Evolutionary conservation across 495 filamentous ascomycete species (phyloP).

Genomic region (Parmelia sp.): DNA sequence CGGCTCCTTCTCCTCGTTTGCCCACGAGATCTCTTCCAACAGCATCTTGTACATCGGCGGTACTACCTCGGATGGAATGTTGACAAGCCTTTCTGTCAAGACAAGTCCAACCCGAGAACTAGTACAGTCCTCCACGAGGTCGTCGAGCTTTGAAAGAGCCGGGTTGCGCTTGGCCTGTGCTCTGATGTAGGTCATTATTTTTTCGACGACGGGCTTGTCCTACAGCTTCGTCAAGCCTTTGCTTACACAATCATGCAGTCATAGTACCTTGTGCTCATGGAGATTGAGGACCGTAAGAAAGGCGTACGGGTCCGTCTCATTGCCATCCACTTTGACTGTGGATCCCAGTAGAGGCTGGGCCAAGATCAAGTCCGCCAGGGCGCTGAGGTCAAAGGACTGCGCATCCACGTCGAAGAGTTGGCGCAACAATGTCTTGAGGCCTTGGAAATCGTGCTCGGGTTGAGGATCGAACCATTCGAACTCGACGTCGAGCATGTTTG

Average conservation of each 20-base stretch:
- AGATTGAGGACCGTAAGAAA: slow-evolving; percentile 88
- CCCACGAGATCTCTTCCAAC: slow-evolving; percentile 83
- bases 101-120: slow-evolving; percentile 68
- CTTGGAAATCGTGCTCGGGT: slow-evolving; percentile 85
- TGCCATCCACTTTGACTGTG: slow-evolving; percentile 90
- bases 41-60: slow-evolving; percentile 98
- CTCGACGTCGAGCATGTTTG: slow-evolving; percentile 87
- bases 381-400: slow-evolving; percentile 77
- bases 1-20: slow-evolving; percentile 83
- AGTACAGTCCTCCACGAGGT: slow-evolving; percentile 49
- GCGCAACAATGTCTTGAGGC: slow-evolving; percentile 80
- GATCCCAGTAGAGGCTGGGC: slow-evolving; percentile 84
- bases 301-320: slow-evolving; percentile 90
- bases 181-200: slow-evolving; percentile 64
- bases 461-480: slow-evolving; percentile 99
- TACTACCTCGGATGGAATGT: slow-evolving; percentile 84
- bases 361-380: slow-evolving; percentile 78
- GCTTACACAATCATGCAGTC: neutral
- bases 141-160: slow-evolving; percentile 46
- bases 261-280: slow-evolving; percentile 58
- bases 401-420: slow-evolving; percentile 92
- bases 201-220: slow-evolving; percentile 61
- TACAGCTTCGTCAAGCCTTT: slow-evolving; percentile 29
- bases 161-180: slow-evolving; percentile 50
- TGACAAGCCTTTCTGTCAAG: slow-evolving; percentile 85